Percentiles rank a stretch among this genome's conserved stretches.
Conservation (phyloP, 164 flowering plant genomes). For the Magnolia officinalis region DNA sequence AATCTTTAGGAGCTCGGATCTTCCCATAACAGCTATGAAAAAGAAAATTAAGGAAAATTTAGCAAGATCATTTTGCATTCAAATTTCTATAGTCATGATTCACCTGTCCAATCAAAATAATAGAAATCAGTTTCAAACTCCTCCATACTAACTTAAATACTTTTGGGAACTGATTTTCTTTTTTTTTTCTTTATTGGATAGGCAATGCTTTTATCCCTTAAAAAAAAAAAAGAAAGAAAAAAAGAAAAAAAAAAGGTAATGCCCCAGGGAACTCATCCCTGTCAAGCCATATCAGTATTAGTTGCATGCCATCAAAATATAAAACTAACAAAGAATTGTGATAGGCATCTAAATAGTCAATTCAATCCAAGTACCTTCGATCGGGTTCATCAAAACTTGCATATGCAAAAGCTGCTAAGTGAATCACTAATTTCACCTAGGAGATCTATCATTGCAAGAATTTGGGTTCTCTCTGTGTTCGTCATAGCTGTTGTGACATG, state of each 20-base stretch:
- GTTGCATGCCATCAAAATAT: background rate
- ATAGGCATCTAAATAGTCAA: background rate
- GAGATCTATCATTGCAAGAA: constrained; percentile 68
- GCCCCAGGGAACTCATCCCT: too few species aligned
- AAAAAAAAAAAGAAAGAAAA: too few species aligned
- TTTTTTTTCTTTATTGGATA: too few species aligned
- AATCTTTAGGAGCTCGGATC: too few species aligned
- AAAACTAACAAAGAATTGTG: background rate
- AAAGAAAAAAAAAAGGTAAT: too few species aligned
- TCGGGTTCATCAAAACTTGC: constrained; percentile 88
- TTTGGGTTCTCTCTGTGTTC: constrained; percentile 46
- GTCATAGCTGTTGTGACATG: constrained; percentile 27
- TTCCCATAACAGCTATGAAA: too few species aligned
- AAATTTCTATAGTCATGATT: too few species aligned
- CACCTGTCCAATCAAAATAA: background rate
- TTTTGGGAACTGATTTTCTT: too few species aligned
- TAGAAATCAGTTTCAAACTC: background rate
- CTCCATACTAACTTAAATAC: too few species aligned
- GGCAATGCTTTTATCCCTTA: too few species aligned
- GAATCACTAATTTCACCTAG: constrained; percentile 60
- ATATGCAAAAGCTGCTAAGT: constrained; percentile 46
- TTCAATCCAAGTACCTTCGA: constrained; percentile 53
- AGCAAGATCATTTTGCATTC: background rate
- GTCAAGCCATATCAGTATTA: background rate
- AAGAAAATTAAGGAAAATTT: background rate